Evolutionary conservation across 2,329 filamentous ascomycete genomes (phyloP), one percentile per base, ranked within the genome.

Genomic region (Peltaster fructicola): DNA sequence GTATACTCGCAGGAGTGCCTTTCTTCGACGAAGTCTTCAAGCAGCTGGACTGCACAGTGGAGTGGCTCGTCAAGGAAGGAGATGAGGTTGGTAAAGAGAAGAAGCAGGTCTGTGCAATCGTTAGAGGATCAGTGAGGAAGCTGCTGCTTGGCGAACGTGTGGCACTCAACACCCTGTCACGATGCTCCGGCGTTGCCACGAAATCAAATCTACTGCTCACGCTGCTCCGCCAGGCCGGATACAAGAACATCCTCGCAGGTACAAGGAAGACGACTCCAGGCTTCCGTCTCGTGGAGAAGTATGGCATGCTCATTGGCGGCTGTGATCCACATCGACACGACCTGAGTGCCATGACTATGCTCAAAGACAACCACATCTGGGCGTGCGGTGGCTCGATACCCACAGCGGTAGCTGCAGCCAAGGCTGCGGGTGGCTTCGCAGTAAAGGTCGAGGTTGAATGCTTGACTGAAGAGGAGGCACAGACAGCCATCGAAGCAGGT

Each of bases 311-410:
- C 12, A 75, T 91, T 9, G 88, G 85, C 29, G 88, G 88, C 7
- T 84, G 81, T 9, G 88, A 98, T 53, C 69, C 74, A 3, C 88
- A 98, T 52, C 64, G 88, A 15, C 80, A 92, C 54, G 88, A 98
- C 50, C 61, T 98, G 3, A 56, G 51, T 49, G 68, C 74, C 36
- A 95, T 98, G 88, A 84, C 84, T 29, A 98, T 98, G 88, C 64
- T 98, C 36, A 98, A 98, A 59, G 88, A 98, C 54, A 98, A 98
- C 54, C 88, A 98, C 54, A 75, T 98, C 29, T 93, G 85, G 76
- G 81, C 80, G 34, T 74, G 77, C 26, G 75, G 75, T 20, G 61
- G 62, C 14, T 79, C 76, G 46, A 95, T 98, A 50, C 72, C 76
- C 2, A 70, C 77, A 12, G 88, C 88, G 5, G 84, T 98, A 13